Conservation (phyloP, 164 flowering plant genomes). For the Dillenia suffruticosa region DNA sequence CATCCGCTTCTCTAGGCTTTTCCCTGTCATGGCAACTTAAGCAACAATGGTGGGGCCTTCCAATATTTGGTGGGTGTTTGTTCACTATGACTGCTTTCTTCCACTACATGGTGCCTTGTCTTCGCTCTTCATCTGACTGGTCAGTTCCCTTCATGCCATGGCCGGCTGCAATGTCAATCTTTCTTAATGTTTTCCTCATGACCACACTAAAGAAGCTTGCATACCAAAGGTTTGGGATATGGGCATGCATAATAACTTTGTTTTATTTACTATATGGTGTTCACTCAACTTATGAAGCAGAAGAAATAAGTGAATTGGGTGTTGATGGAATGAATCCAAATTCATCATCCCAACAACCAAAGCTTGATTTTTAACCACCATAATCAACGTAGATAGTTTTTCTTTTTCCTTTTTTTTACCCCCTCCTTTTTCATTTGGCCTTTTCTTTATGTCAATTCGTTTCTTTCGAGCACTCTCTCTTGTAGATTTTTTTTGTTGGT, state of each 20-base stretch:
- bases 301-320: conserved; percentile 35
- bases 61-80: conserved; percentile 34
- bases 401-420: neutral
- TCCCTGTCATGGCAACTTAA: conserved; percentile 59
- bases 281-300: conserved; percentile 66
- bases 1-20: conserved; percentile 49
- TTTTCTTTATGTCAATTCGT: neutral
- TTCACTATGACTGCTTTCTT: conserved; percentile 40
- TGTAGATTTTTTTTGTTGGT: neutral
- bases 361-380: conserved; percentile 40
- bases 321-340: conserved; percentile 21
- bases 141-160: conserved; percentile 86
- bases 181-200: conserved; percentile 73
- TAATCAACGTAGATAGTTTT: neutral
- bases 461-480: neutral
- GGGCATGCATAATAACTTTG: conserved; percentile 49
- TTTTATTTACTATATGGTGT: conserved; percentile 78
- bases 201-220: conserved; percentile 41
- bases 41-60: conserved; percentile 40
- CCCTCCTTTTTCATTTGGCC: neutral
- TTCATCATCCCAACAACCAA: conserved; percentile 31
- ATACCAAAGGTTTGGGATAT: conserved; percentile 64
- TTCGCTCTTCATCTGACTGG: conserved; percentile 31
- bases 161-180: conserved; percentile 70
- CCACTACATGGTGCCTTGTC: conserved; percentile 32